Evolutionary conservation across 108 stramenopile genomes (phyloP).

Genomic region (Skeletonema tropicum): DNA sequence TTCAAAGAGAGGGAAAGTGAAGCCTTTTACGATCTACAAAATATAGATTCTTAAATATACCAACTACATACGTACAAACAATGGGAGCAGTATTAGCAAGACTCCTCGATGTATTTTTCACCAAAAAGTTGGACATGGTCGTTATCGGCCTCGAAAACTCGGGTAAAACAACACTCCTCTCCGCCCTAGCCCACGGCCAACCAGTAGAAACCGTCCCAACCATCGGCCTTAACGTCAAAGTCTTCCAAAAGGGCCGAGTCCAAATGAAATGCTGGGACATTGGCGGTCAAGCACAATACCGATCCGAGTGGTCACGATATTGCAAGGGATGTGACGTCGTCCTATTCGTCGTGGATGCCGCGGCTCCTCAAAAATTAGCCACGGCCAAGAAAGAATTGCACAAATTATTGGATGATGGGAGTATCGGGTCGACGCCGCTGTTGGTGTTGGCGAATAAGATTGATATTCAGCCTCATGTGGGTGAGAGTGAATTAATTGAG

Average conservation of each 20-base stretch:
- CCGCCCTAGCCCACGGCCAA: constrained; percentile 91
- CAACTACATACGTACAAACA: no score
- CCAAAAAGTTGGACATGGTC: constrained; percentile 97
- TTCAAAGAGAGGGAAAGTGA: no score
- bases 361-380: constrained; percentile 85
- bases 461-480: constrained; percentile 89
- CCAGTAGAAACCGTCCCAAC: constrained; percentile 96
- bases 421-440: constrained; percentile 87
- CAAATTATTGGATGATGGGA: constrained; percentile 91
- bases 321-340: constrained; percentile 96
- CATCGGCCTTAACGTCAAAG: constrained; percentile 96
- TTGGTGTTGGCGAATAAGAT: constrained; percentile 96
- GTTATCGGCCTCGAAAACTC: constrained; percentile 94
- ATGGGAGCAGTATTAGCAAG: constrained; percentile 82
- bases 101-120: constrained; percentile 89
- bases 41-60: neutral
- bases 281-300: constrained; percentile 93
- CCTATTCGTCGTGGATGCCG: constrained; percentile 94
- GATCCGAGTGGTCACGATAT: constrained; percentile 93
- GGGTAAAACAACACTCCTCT: constrained; percentile 95
- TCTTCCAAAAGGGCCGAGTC: constrained; percentile 87
- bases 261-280: constrained; percentile 99
- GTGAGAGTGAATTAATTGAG: constrained; percentile 87
- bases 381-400: constrained; percentile 94
- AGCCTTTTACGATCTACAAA: no score